Evolutionary conservation across 2,329 filamentous ascomycete species (phyloP), one percentile per base, ranked within the genome.

Genomic region (Waltergamsia citrina): DNA sequence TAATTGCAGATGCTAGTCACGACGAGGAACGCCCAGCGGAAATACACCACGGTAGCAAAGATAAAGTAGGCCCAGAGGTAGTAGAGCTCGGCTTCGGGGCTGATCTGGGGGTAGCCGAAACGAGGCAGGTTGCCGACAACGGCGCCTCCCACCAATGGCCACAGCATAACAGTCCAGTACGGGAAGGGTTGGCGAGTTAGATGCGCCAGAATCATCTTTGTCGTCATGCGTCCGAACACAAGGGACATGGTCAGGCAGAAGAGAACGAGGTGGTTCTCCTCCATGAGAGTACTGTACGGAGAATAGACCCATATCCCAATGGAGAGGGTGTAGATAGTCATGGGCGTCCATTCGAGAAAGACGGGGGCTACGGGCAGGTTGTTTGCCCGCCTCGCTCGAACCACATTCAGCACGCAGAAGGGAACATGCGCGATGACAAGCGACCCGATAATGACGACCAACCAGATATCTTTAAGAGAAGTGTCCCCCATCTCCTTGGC

Each of bases 121-220:
- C 74, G 70, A 5, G 90, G 90, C 36, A 94, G 62, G 60, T 96
- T 95, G 16, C 75, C 81, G 26, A 96, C 62, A 2, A 90, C 50
- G 6, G 87, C 88, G 34, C 92, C 92, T 33, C 84, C 83, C 31
- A 95, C 71, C 25, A 98, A 77, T 7, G 92, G 92, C 22, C 74
- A 77, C 24, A 96, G 70, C 73, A 96, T 84, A 32, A 92, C 73
- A 9, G 92, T 96, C 87, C 88, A 96, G 70, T 85, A 93, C 2
- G 92, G 92, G 61, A 96, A 98, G 4, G 90, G 85, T 56, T 96
- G 92, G 42, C 78, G 78, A 3, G 92, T 92, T 33, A 98, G 69
- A 58, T 98, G 92, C 3, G 92, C 90, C 14, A 98, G 78, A 52
- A 98, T 98, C 59, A 96, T 96, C 67, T 96, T 98, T 25, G 92